Evolutionary conservation across 495 filamentous ascomycete genomes (phyloP), one percentile per base, ranked within the genome.

Genomic region (Aspergillus biplanus): DNA sequence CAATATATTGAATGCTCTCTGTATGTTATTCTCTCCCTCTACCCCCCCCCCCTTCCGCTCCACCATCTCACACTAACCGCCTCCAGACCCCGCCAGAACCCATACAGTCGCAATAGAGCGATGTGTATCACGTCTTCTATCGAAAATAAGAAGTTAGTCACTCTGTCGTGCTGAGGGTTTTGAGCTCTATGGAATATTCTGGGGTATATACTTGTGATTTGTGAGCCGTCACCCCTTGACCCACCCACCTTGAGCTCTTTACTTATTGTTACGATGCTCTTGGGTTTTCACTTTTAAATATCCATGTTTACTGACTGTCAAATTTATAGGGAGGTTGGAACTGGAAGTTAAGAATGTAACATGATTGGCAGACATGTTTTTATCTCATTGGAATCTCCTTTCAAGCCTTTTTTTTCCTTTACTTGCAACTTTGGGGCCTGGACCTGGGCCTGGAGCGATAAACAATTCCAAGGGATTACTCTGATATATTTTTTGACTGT

Each of bases 251-350:
- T 18, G 56, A 33, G 46, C 46, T 52, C 12, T 52, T 15, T 35
- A 27, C 46, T 39, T 33, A 1, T 18, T 39, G 15, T 11, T 33
- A 56, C 27, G 15, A 44, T 50, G 61, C 46, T 52, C 33, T 46
- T 52, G 21, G 33, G 44, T 42, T 39, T 13, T 46, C 44, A 27
- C 52, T 53, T 33, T 13, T 33, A n/a, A 21, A 9, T 18, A 42
- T 32, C 11, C 15, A 7, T 18, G 9, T 49, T 67, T 70, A 62
- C 73, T 78, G 61, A 76, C 66, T 64, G 18, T 53, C 15, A 12
- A 50, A 33, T 46, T 15, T 65, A 27, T 60, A 83, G 78, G 72
- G 90, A 92, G 74, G 85, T 92, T 69, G 90, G 92, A 75, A 90
- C 90, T 34, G 89, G 90, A 44, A 89, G 91, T 73, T 92, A 74